These are phyloP conservation scores for Iberis pinnata DNA, from an alignment of 345 rosid genomes.

Conservation along the genomic window DNA sequence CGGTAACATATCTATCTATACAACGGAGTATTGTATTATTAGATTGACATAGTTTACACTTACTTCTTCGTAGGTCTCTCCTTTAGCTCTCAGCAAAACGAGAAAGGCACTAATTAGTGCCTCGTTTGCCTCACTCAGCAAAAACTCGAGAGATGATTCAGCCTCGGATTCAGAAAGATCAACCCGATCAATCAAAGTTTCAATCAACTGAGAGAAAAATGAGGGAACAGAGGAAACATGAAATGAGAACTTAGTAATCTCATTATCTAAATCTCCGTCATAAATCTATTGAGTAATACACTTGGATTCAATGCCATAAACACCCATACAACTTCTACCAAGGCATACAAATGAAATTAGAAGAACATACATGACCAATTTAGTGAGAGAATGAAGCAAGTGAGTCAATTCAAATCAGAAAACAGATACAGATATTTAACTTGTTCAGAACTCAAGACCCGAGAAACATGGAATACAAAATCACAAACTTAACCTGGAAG, in stretches of 20 bases:
- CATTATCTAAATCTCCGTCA: neutral
- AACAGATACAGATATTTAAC: no score
- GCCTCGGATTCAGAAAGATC: conserved; percentile 74
- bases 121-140: conserved; percentile 58
- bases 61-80: conserved; percentile 90
- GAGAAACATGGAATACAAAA: no score
- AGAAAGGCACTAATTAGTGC: conserved; percentile 77
- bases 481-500: no score
- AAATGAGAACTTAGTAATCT: conserved; percentile 1
- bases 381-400: no score
- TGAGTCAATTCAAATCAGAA: no score
- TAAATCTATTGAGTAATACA: neutral
- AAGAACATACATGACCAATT: neutral
- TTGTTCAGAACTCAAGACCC: no score
- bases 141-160: conserved; percentile 56
- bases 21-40: neutral
- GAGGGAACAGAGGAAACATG: conserved; percentile 4
- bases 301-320: neutral
- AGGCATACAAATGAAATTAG: neutral
- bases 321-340: neutral
- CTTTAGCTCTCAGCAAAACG: conserved; percentile 85
- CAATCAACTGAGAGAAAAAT: conserved; percentile 41
- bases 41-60: conserved; percentile 16
- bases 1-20: neutral
- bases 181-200: conserved; percentile 51